phyloP scores from a whole-genome alignment of 352 stramenopile species.

The Phytophthora citrophthora region DNA sequence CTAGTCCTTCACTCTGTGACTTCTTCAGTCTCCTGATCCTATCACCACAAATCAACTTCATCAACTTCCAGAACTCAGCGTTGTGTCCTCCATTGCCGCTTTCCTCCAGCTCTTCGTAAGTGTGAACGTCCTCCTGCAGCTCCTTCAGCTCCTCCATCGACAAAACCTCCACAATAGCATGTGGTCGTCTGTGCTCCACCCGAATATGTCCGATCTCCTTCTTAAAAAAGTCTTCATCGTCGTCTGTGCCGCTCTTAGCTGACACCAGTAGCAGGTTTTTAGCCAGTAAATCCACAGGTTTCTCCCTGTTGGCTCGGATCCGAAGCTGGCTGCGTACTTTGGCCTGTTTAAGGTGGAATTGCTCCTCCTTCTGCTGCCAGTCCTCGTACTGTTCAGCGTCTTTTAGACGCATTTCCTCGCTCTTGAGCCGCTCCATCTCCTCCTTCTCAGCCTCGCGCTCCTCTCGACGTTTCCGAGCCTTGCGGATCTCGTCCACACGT shows the following conservation, averaged over 20 bases:
- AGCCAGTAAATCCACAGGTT: slow-evolving; percentile 96
- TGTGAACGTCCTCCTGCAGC: slow-evolving; percentile 88
- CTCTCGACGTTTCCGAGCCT: slow-evolving; percentile 91
- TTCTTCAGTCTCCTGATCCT: slow-evolving; percentile 61
- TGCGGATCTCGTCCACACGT: slow-evolving; percentile 96
- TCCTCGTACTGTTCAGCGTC: slow-evolving; percentile 98
- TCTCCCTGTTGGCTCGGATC: slow-evolving; percentile 91
- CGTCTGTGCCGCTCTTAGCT: slow-evolving; percentile 54
- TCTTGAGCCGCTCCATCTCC: slow-evolving; percentile 95
- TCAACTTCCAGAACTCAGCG: slow-evolving; percentile 88
- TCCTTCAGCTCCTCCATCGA: slow-evolving; percentile 82
- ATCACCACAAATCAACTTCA: slow-evolving; percentile 82
- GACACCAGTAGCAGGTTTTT: slow-evolving; percentile 98
- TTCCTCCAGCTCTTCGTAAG: slow-evolving; percentile 92
- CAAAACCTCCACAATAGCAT: slow-evolving; percentile 80
- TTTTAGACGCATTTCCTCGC: slow-evolving; percentile 95
- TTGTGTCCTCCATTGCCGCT: slow-evolving; percentile 57
- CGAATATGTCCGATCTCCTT: slow-evolving; percentile 59
- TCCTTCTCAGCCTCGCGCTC: slow-evolving; percentile 91
- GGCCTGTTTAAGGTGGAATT: slow-evolving; percentile 96
- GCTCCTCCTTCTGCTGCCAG: slow-evolving; percentile 98
- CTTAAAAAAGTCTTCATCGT: slow-evolving; percentile 41
- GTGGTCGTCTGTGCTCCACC: slow-evolving; percentile 79
- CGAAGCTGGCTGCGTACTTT: slow-evolving; percentile 90
- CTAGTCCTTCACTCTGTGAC: slow-evolving; percentile 72